Evolutionary conservation across 2,329 filamentous ascomycete species (phyloP).

Genomic region (Aquanectria penicillioides): DNA sequence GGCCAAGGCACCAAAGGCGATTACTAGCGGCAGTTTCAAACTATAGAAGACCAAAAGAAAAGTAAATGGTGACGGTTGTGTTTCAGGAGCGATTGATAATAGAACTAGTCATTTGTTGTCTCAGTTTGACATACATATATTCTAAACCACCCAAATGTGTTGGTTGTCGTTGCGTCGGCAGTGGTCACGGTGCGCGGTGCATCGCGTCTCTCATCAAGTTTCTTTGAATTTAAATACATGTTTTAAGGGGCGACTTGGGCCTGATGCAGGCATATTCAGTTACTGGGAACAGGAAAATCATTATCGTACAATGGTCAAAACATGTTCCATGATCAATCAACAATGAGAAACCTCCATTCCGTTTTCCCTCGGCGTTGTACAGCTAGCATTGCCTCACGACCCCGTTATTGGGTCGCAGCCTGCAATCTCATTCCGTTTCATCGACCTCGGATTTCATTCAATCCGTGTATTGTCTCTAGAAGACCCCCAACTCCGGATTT

Average conservation of each 20-base stretch:
- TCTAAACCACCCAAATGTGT: too few species aligned
- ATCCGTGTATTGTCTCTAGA: constrained; percentile 1
- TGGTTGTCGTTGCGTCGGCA: too few species aligned
- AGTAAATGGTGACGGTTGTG: constrained; percentile 11
- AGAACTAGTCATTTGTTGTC: constrained; percentile 27
- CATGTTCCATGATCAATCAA: constrained; percentile 5
- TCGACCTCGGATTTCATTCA: not conserved
- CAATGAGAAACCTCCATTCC: not conserved
- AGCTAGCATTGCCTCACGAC: too few species aligned
- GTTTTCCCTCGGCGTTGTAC: constrained; percentile 22
- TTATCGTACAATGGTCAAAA: constrained; percentile 17
- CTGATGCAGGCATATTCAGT: constrained; percentile 8
- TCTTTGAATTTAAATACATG: too few species aligned
- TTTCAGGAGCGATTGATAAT: constrained; percentile 37
- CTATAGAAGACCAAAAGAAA: constrained; percentile 53
- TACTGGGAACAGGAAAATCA: constrained; percentile 6
- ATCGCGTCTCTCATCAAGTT: too few species aligned
- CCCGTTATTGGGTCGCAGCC: too few species aligned
- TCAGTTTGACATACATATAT: constrained; percentile 2
- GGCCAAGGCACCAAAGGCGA: constrained; percentile 63
- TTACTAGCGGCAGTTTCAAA: constrained; percentile 69
- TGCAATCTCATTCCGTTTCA: constrained; percentile 8
- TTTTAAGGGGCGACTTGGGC: too few species aligned
- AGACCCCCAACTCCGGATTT: constrained; percentile 20
- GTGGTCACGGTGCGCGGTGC: too few species aligned